A percentile compares a stretch with the other conserved stretches of the same genome.
These are phyloP conservation scores for Mucor irregularis DNA, from an alignment of 371 early-diverging fungal genomes.

Conservation along the genomic window DNA sequence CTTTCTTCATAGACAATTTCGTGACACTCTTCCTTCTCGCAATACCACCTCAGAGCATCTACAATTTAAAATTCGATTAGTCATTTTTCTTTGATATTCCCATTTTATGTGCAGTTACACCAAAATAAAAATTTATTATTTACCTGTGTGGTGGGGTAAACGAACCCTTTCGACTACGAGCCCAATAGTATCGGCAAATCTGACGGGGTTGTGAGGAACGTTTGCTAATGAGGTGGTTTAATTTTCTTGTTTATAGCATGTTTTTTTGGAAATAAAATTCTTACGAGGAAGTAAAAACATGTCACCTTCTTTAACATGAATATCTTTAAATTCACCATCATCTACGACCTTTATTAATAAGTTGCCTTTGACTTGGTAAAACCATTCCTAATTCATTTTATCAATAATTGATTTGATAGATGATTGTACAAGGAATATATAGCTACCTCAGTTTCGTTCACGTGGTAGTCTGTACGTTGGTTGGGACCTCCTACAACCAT, in stretches of 20 bases:
- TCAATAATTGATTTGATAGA: background rate
- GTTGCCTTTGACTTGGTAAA: conserved; percentile 92
- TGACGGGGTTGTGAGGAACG: conserved; percentile 92
- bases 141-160: conserved; percentile 73
- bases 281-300: conserved; percentile 94
- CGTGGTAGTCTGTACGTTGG: conserved; percentile 90
- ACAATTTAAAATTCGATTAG: conserved; percentile 11
- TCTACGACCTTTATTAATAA: conserved; percentile 88
- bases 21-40: conserved; percentile 69
- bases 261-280: too few relatives aligned
- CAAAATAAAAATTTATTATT: conserved; percentile 17
- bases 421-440: background rate
- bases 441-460: conserved; percentile 90
- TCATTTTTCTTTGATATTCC: conserved; percentile 2
- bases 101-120: conserved; percentile 16
- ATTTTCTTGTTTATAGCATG: background rate
- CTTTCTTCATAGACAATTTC: conserved; percentile 84
- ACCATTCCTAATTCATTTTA: conserved; percentile 79
- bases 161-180: conserved; percentile 91
- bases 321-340: conserved; percentile 76
- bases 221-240: conserved; percentile 52
- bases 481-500: conserved; percentile 90
- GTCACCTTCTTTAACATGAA: conserved; percentile 86
- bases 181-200: conserved; percentile 92
- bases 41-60: conserved; percentile 94